Percentiles rank a stretch among this genome's conserved stretches.
Evolutionary conservation across 805 yeast species (phyloP).

Genomic region (Saturnispora ahearnii): DNA sequence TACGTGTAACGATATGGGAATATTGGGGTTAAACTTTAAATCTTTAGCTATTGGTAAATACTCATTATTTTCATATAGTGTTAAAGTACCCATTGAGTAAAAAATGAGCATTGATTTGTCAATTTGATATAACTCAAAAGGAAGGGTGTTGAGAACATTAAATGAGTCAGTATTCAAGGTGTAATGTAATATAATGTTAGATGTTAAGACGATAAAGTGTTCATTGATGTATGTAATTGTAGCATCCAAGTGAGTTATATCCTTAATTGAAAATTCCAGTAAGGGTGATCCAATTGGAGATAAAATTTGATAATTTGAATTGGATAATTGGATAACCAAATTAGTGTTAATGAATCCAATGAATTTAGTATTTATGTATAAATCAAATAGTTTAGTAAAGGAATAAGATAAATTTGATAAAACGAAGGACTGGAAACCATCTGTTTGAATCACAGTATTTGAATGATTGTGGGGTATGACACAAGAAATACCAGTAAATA

Average conservation of each 20-base stretch:
- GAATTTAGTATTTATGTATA: background rate
- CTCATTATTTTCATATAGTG: too few species aligned
- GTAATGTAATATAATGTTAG: background rate
- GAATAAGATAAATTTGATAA: background rate
- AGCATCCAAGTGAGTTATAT: too few species aligned
- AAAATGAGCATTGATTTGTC: background rate
- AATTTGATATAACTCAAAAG: background rate
- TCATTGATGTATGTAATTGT: background rate
- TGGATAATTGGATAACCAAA: background rate
- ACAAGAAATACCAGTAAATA: background rate
- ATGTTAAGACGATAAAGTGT: background rate
- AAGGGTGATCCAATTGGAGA: background rate
- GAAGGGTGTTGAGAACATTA: background rate
- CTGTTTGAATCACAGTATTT: background rate
- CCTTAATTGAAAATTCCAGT: too few species aligned
- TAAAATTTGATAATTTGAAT: background rate
- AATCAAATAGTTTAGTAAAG: background rate
- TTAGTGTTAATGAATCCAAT: background rate
- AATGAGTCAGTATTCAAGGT: background rate
- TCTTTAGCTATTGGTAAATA: too few species aligned
- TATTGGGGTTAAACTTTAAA: too few species aligned
- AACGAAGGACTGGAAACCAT: background rate
- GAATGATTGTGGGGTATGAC: background rate
- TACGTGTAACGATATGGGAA: too few species aligned
- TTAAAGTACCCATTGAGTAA: too few species aligned